Evolutionary conservation across 768 basidiomycete species (phyloP).

Genomic region (Cystofilobasidium ferigula): DNA sequence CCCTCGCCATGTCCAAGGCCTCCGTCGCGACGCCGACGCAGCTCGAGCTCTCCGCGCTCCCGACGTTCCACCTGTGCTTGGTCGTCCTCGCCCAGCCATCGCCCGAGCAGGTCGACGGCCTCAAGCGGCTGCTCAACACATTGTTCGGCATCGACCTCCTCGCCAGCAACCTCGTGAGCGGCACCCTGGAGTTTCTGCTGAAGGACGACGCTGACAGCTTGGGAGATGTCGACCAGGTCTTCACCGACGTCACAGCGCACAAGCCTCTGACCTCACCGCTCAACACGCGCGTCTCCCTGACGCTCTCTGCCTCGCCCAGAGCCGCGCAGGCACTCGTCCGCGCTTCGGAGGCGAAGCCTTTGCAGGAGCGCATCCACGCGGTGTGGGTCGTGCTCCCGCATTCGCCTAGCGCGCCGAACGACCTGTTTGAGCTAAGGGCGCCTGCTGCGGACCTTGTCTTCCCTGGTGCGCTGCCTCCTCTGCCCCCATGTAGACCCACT

Average conservation of each 20-base stretch:
- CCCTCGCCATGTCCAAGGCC: not conserved
- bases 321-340: conserved; percentile 11
- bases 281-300: conserved; percentile 9
- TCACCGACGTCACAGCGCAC: not conserved
- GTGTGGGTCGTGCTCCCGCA: conserved; percentile 11
- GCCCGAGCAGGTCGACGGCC: not conserved
- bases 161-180: not conserved
- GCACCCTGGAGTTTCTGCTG: not conserved
- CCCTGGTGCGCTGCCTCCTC: not conserved
- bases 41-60: conserved; percentile 2
- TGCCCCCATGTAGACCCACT: too few relatives aligned
- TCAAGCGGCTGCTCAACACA: conserved; percentile 3
- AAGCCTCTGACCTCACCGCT: not conserved
- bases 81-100: not conserved
- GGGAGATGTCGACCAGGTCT: too few relatives aligned
- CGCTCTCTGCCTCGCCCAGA: not conserved
- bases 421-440: not conserved
- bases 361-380: conserved; percentile 6
- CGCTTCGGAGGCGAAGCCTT: not conserved
- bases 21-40: not conserved
- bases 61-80: conserved; percentile 18
- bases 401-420: not conserved
- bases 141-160: conserved; percentile 4
- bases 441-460: not conserved
- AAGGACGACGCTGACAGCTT: not conserved